Base-by-base conservation (phyloP, 257 asterid genomes). In the Plantago major region DNA sequence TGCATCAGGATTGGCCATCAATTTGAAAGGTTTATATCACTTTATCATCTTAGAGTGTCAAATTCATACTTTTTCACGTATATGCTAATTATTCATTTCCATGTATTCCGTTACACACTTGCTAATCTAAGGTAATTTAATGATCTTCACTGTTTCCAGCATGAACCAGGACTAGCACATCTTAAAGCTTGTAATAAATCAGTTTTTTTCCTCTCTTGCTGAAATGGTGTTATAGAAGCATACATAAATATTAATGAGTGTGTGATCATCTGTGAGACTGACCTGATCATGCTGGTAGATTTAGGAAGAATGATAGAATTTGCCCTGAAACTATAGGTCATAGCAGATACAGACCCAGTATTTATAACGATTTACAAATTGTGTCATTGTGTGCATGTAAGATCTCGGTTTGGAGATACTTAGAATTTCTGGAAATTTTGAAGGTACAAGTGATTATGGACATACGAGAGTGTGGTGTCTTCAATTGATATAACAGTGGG, bases 11-110 rank as follows among this genome's bases (percentile, higher is more conserved):
- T 66, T 87, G 63, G 70, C 86, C 0, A 77, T 89, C 64, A 59
- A 84, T 70, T 77, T 87, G 75, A 87, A 69, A 87, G 94, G 95
- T 87, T 52, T 44, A 47, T 6, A 30, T 55, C 55, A 63, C 46
- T 6, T 62, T 65, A 17, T 30, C n/a, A 42, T 52, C 60, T 18
- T 38, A 49, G 13, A 47, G 17, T 50, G 6, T 33, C 52, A 17
- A 42, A 18, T 26, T 52, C 33, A 3, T 52, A 0, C 15, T 52
- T 52, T 18, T 52, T 11, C 26, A 4, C 1, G 11, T 51, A n/a
- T 51, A 10, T 16, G 57, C 37, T 30, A 30, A 51, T 51, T 51
- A 52, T 7, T 51, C 56, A 33, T 51, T 9, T 16, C 10, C 4
- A 6, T 8, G 11, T 54, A 16, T 46, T 46, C n/a, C 50, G n/a